Evolutionary conservation across 1,284 basidiomycete genomes (phyloP).

Genomic region (Papiliotrema laurentii): DNA sequence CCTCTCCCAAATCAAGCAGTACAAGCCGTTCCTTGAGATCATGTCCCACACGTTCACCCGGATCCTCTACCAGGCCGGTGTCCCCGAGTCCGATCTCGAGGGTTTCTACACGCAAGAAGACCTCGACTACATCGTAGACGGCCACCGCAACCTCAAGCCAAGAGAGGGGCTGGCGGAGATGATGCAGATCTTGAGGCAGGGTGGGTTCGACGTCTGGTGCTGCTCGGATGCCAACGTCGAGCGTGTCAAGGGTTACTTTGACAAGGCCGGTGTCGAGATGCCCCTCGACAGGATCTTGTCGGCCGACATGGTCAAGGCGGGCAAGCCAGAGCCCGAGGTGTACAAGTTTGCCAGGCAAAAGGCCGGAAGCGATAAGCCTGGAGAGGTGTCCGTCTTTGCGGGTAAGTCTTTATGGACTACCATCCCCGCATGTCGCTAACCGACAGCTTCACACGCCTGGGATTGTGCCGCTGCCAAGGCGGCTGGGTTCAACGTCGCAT

Average conservation of each 20-base stretch:
- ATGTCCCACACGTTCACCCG: slow-evolving; percentile 21
- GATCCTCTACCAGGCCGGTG: slow-evolving; percentile 26
- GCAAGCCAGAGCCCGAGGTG: slow-evolving; percentile 26
- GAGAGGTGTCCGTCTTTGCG: slow-evolving; percentile 30
- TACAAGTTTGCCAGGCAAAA: slow-evolving; percentile 31
- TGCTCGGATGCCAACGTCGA: slow-evolving; percentile 27
- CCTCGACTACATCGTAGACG: slow-evolving; percentile 19
- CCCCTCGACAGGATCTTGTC: slow-evolving; percentile 26
- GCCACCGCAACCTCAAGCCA: slow-evolving; percentile 22
- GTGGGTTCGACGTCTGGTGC: slow-evolving; percentile 29
- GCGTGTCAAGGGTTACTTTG: slow-evolving; percentile 31
- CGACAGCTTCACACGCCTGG: slow-evolving; percentile 26
- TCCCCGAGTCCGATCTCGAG: slow-evolving; percentile 14
- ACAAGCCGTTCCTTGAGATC: slow-evolving; percentile 25
- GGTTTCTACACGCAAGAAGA: slow-evolving; percentile 22
- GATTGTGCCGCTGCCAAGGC: slow-evolving; percentile 27
- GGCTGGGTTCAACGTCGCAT: slow-evolving; percentile 26
- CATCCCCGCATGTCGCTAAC: not conserved
- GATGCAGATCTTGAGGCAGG: slow-evolving; percentile 24
- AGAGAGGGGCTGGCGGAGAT: slow-evolving; percentile 22
- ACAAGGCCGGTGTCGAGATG: slow-evolving; percentile 25
- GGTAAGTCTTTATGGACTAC: slow-evolving; percentile 13
- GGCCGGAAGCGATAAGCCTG: slow-evolving; percentile 21
- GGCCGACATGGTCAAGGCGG: slow-evolving; percentile 25
- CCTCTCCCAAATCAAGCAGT: slow-evolving; percentile 26